Evolutionary conservation across 345 rosid species (phyloP), one percentile per base, ranked within the genome.

Genomic region (Syzygium aqueum): DNA sequence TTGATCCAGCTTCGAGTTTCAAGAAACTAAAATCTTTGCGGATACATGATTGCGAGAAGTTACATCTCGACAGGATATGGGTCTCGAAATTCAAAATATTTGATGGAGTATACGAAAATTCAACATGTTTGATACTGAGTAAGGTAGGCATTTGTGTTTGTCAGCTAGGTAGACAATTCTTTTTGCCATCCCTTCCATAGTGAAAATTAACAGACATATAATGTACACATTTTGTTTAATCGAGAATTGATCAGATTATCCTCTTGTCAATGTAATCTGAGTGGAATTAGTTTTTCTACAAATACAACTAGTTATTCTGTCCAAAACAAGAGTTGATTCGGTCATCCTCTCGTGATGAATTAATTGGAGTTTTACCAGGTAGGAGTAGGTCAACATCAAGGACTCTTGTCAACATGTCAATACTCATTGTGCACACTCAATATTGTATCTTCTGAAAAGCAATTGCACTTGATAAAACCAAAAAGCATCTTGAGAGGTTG

Each of bases 401-500:
- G 59, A 21, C 59, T 54, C 59, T 21, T 54, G 10, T 54, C 59
- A 54, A 54, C 25, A 22, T 7, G 27, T 22, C 27, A 54, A 54
- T 54, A 22, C 59, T 54, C 27, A 22, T n/a, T 27, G 73, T n/a
- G 16, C 67, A 56, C 27, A 4, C 30, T 12, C 8, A 10, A 11
- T 27, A 59, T 11, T 56, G 14, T 23, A 59, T 59, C 65, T 59
- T 59, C 28, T 53, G 23, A 53, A 51, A 53, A 19, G 56, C 22
- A 1, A 19, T 27, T 11, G 13, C 2, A 2, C 7, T 27, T 59
- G 30, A 11, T 11, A 27, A 12, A 27, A 27, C 30, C 30, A 0
- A 27, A 59, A 8, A 12, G 3, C 16, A 59, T 5, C 7, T 7
- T 11, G 3, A 2, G 30, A 59, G 67, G 30, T 59, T 3, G 2